Base-by-base conservation (phyloP, 495 filamentous ascomycete genomes). In the Tetracladium setigerum region DNA sequence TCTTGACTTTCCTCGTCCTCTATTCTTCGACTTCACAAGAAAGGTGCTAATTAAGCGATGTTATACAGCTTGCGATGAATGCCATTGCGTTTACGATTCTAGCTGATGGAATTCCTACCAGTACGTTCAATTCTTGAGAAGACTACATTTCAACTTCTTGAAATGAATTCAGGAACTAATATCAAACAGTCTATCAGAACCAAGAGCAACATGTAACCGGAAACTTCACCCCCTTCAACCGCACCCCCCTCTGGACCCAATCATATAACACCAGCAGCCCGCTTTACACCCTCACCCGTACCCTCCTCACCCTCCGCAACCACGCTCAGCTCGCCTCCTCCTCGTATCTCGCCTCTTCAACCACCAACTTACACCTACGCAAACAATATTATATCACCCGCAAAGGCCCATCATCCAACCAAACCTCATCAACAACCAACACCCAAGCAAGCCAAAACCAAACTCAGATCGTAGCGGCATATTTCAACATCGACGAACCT, bases 171-270 rank as follows among this genome's bases (percentile, higher is more conserved):
- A 27, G 22, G 22, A 27, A 27, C 49, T 49, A 14, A 46, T 30
- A 5, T 13, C 19, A 33, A 5, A 10, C 18, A 64, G 55, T 79
- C 43, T 85, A 84, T 52, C 66, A 74, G 52, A 86, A 86, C 14
- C 83, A 88, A 60, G 86, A 90, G 60, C 85, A 91, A 47, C 76
- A 78, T 41, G 81, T 79, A 58, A 55, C 62, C 6, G 84, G 85
- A 38, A 58, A 65, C 11, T 64, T 44, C 39, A 76, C 78, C 17
- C 45, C 45, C 4, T 14, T 12, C 6, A 47, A 47, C 32, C 45
- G 45, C 1, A 17, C 24, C 8, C 17, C 45, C 14, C 45, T 47
- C 33, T 47, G 45, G 45, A 14, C 27, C 8, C 15, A 33, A 9
- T 33, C 12, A 40, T 47, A 40, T 14, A 47, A 47, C 34, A 47